Percentiles rank a stretch among this genome's conserved stretches.
These are phyloP conservation scores for Zoysia matrella DNA, from an alignment of 202 grass and related monocot species.

Conservation along the genomic window DNA sequence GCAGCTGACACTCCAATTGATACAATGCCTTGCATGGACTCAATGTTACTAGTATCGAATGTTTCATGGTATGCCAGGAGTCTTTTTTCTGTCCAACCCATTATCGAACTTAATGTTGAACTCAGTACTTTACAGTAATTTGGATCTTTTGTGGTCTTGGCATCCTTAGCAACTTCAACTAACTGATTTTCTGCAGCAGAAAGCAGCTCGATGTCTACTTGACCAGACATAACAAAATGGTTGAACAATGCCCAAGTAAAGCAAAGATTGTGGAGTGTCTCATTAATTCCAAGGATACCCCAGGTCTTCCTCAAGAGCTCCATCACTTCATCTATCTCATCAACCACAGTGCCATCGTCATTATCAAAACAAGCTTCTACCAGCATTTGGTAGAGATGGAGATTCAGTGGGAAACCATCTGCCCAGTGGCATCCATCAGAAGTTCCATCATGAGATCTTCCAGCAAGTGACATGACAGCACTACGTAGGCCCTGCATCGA, in stretches of 20 bases:
- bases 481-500: constrained; percentile 85
- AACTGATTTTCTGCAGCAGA: constrained; percentile 85
- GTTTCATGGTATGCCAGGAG: constrained; percentile 96
- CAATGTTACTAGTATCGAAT: constrained; percentile 83
- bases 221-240: constrained; percentile 68
- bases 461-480: constrained; percentile 75
- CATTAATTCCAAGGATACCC: constrained; percentile 84
- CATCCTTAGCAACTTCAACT: constrained; percentile 86
- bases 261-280: constrained; percentile 93
- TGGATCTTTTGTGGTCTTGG: constrained; percentile 90
- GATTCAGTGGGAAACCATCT: neutral
- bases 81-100: constrained; percentile 97
- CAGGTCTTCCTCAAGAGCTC: constrained; percentile 60
- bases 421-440: constrained; percentile 96
- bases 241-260: constrained; percentile 98
- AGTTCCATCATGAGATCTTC: constrained; percentile 75
- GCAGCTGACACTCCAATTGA: constrained; percentile 87
- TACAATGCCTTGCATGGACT: constrained; percentile 93
- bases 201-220: constrained; percentile 84
- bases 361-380: too few relatives aligned
- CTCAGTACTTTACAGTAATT: constrained; percentile 90
- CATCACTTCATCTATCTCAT: too few relatives aligned
- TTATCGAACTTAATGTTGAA: constrained; percentile 89
- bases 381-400: too few relatives aligned
- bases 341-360: too few relatives aligned